phyloP scores from a whole-genome alignment of 495 filamentous ascomycete species.

The Podospora pseudocomata region DNA sequence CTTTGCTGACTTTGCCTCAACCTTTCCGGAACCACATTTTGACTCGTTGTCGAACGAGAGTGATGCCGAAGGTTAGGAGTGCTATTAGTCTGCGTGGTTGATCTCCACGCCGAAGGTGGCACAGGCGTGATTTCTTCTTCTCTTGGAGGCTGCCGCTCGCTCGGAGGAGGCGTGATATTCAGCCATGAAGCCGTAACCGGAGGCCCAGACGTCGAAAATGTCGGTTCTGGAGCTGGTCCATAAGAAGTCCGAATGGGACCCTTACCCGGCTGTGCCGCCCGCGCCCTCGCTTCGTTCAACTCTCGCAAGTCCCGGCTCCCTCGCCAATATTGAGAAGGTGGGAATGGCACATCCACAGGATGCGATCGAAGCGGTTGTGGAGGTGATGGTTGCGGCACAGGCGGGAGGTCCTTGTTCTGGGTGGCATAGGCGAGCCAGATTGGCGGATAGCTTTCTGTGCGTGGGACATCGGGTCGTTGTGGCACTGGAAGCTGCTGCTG shows the following conservation, averaged over 20 bases:
- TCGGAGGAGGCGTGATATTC: not conserved
- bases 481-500: not conserved
- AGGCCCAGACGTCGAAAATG: not conserved
- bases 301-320: constrained; percentile 23
- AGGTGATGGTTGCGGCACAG: not conserved
- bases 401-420: not conserved
- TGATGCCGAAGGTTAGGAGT: not conserved
- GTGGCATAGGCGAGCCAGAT: not conserved
- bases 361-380: not conserved
- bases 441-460: not conserved
- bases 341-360: constrained; percentile 11
- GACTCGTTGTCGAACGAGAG: not conserved
- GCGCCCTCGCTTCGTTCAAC: constrained; percentile 22
- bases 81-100: not conserved
- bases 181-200: not conserved
- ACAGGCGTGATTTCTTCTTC: constrained; percentile 13
- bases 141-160: not conserved
- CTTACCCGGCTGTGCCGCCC: constrained; percentile 11
- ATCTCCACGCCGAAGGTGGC: not conserved
- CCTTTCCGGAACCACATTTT: not conserved
- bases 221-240: constrained; percentile 18
- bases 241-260: constrained; percentile 15
- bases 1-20: not conserved
- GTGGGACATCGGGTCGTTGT: not conserved
- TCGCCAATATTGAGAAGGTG: constrained; percentile 13